Conservation (phyloP, 2,329 filamentous ascomycete genomes). For the Thermomyces lanuginosus region DNA sequence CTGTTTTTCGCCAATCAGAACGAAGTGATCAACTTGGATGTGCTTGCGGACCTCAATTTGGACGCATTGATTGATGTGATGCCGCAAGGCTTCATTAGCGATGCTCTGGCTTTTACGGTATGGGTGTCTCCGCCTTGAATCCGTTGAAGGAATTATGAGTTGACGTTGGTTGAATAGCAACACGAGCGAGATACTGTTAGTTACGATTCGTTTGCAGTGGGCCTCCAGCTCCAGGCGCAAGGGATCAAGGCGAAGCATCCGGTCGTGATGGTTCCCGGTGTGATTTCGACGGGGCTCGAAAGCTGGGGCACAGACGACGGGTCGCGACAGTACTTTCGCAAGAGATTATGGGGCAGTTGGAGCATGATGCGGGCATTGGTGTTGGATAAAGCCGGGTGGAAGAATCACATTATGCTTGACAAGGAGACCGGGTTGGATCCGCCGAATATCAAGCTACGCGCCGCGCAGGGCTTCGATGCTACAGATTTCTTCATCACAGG, state of each 20-base stretch:
- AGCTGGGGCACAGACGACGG: conserved; percentile 83
- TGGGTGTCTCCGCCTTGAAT: conserved; percentile 17
- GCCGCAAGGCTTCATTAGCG: conserved; percentile 67
- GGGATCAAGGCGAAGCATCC: conserved; percentile 71
- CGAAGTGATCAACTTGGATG: conserved; percentile 73
- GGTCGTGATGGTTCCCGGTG: conserved; percentile 91
- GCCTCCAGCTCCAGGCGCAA: conserved; percentile 62
- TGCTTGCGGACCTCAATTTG: conserved; percentile 55
- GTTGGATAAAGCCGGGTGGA: conserved; percentile 86
- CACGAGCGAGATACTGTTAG: conserved; percentile 74
- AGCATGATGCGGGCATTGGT: conserved; percentile 96
- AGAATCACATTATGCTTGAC: conserved; percentile 92
- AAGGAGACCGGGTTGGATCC: conserved; percentile 82
- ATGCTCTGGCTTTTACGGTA: conserved; percentile 73
- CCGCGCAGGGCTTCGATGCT: conserved; percentile 91
- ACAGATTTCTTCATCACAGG: conserved; percentile 70
- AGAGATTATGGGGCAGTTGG: conserved; percentile 94
- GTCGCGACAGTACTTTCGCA: conserved; percentile 82
- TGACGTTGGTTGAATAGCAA: conserved; percentile 33
- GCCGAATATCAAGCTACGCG: conserved; percentile 72
- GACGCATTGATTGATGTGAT: conserved; percentile 76
- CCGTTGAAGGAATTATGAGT: conserved; percentile 3
- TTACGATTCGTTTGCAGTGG: conserved; percentile 88
- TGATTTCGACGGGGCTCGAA: conserved; percentile 92
- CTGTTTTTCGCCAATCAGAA: conserved; percentile 80